Base-by-base conservation (phyloP, 164 flowering plant genomes). In the Warburgia ugandensis region DNA sequence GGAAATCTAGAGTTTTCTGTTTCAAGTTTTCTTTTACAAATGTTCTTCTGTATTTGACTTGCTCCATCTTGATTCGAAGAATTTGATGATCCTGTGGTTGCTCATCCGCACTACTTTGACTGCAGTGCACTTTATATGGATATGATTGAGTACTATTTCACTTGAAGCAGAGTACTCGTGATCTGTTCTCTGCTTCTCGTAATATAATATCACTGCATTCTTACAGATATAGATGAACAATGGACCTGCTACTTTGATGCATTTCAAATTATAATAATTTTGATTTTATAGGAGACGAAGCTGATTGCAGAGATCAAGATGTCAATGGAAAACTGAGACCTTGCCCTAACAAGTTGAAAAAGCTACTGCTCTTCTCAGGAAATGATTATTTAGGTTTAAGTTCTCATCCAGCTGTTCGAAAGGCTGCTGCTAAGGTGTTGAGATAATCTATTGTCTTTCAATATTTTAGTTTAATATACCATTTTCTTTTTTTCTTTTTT, bases 311-410 rank as follows among this genome's bases (percentile, higher is more conserved):
- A 29, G 67, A 50, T 31, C 59, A 11, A 48, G 23, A 27, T 40
- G 62, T 36, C 39, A 58, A 62, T 49, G 41, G 29, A 54, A 48
- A 55, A 45, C 29, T 27, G 32, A 69, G 31, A 28, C 31, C 29
- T 2, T 30, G 36, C 38, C 26, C 54, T 50, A 48, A 32, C 41
- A 29, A 61, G 44, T 58, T 66, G 37, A 77, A 58, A 59, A 81
- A 74, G 73, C 67, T 91, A 41, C 74, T 91, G 31, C 67, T 83
- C 28, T 91, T 91, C 67, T 87, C 97, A 45, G 89, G 96, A 42
- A 91, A 91, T 72, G 97, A 91, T 74, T 91, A 91, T 45, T 61
- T 91, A 71, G 97, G 96, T 7, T 75, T 91, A 77, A 80, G 96
- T 69, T 71, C 90, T 28, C 96, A 91, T 71, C 97, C 96, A 16